A percentile compares a stretch with the other conserved stretches of the same genome.
Evolutionary conservation across 2,329 filamentous ascomycete species (phyloP).

Genomic region (Annulohypoxylon truncatum): DNA sequence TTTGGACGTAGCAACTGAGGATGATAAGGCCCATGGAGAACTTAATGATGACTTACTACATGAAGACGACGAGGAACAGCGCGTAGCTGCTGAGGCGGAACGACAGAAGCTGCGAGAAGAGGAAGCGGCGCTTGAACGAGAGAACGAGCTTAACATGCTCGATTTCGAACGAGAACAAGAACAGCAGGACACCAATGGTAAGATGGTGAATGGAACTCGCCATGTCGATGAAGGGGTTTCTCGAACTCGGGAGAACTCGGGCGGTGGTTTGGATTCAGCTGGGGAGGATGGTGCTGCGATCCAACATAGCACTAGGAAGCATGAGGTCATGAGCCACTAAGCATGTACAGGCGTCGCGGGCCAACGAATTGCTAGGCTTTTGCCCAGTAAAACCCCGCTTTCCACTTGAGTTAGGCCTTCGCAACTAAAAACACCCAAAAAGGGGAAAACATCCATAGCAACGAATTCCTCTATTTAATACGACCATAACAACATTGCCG

Average conservation of each 20-base stretch:
- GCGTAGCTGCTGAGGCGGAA: conserved; percentile 61
- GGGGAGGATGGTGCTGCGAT: conserved; percentile 21
- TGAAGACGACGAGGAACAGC: conserved; percentile 67
- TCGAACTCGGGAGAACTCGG: conserved; percentile 11
- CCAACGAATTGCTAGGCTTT: not conserved
- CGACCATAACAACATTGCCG: conserved; percentile 1
- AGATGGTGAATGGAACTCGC: conserved; percentile 38
- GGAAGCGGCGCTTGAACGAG: conserved; percentile 52
- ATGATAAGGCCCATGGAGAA: conserved; percentile 59
- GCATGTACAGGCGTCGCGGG: not conserved
- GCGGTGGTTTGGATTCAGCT: conserved; percentile 13
- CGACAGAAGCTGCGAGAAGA: conserved; percentile 49
- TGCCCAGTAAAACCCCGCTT: not conserved
- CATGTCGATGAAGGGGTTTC: conserved; percentile 17
- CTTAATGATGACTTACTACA: conserved; percentile 63
- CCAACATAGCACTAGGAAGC: conserved; percentile 37
- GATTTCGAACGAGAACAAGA: conserved; percentile 51
- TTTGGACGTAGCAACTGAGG: conserved; percentile 55
- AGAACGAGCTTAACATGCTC: conserved; percentile 55
- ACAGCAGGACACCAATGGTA: conserved; percentile 44
- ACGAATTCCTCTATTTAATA: not conserved
- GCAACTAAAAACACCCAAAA: not conserved
- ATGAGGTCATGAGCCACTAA: conserved; percentile 49
- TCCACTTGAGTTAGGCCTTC: not conserved
- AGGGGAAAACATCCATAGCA: not conserved